Conservation (phyloP, 305 asterid genomes). For the Fraxinus ornus region DNA sequence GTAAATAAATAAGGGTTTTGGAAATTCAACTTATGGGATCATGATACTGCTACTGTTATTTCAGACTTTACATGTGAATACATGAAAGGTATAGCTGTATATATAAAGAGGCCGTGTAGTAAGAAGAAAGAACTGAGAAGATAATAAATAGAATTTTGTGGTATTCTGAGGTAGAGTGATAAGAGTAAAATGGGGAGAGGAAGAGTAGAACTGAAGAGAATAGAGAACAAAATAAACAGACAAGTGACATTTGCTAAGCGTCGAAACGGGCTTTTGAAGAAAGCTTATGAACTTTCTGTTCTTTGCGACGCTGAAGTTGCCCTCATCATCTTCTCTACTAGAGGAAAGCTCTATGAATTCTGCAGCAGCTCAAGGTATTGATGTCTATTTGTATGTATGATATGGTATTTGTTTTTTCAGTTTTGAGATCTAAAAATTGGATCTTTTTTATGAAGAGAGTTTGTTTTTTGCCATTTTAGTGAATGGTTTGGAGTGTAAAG, state of each 20-base stretch:
- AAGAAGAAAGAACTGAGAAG: background rate
- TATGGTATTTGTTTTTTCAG: background rate
- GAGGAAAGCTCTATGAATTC: slow-evolving; percentile 16
- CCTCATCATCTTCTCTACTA: slow-evolving; percentile 15
- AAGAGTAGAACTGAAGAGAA: slow-evolving; percentile 3
- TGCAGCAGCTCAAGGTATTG: slow-evolving; percentile 12
- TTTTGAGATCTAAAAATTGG: background rate
- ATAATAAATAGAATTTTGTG: background rate
- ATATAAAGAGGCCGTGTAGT: background rate
- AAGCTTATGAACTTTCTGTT: slow-evolving; percentile 1
- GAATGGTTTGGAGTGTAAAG: background rate
- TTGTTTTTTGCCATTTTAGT: background rate
- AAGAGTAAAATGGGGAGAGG: background rate
- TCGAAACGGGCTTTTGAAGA: background rate
- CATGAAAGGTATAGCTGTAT: background rate
- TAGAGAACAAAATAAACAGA: background rate
- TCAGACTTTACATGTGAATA: background rate
- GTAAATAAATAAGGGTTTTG: background rate
- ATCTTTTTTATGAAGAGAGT: background rate
- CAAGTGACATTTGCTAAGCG: background rate
- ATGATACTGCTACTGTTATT: background rate
- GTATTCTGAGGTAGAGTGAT: background rate
- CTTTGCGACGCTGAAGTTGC: slow-evolving; percentile 12
- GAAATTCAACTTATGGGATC: background rate
- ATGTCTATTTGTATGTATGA: background rate